phyloP scores from a whole-genome alignment of 2,329 filamentous ascomycete species.

The Harringtonia lauricola region DNA sequence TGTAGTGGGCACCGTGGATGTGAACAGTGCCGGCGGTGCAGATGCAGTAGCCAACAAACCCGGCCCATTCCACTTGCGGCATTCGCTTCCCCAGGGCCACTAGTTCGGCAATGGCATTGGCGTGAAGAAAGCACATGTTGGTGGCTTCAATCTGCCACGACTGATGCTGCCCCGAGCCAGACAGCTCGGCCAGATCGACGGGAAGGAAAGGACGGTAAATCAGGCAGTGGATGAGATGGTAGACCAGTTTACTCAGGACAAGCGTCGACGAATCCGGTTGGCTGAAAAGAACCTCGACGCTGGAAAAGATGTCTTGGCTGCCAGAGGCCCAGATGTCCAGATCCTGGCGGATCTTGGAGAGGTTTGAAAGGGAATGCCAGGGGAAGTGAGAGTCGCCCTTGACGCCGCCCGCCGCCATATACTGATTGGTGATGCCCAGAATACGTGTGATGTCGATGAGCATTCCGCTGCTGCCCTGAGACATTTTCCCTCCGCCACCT shows the following conservation, averaged over 20 bases:
- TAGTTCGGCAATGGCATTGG: constrained; percentile 76
- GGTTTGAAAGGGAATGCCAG: constrained; percentile 76
- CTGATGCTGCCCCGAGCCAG: constrained; percentile 72
- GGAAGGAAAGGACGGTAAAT: constrained; percentile 82
- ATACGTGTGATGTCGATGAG: constrained; percentile 78
- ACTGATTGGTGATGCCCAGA: constrained; percentile 71
- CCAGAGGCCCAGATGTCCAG: constrained; percentile 77
- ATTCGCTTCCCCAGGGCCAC: constrained; percentile 69
- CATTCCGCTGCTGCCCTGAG: constrained; percentile 67
- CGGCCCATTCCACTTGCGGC: constrained; percentile 70
- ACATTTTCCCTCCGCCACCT: constrained; percentile 51
- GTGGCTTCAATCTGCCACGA: constrained; percentile 90
- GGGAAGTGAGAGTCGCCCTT: constrained; percentile 86
- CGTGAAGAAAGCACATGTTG: constrained; percentile 75
- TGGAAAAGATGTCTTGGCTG: constrained; percentile 68
- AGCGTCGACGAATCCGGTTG: constrained; percentile 69
- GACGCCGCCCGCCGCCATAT: constrained; percentile 73
- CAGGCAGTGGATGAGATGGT: constrained; percentile 77
- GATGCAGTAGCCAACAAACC: constrained; percentile 78
- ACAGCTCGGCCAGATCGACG: constrained; percentile 70
- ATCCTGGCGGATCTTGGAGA: constrained; percentile 78
- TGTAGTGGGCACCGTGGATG: constrained; percentile 76
- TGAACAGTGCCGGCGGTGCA: constrained; percentile 82
- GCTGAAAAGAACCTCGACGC: constrained; percentile 62
- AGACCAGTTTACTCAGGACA: constrained; percentile 75